Conservation (phyloP, 2,329 filamentous ascomycete species). For the Leptosphaerulina australis region DNA sequence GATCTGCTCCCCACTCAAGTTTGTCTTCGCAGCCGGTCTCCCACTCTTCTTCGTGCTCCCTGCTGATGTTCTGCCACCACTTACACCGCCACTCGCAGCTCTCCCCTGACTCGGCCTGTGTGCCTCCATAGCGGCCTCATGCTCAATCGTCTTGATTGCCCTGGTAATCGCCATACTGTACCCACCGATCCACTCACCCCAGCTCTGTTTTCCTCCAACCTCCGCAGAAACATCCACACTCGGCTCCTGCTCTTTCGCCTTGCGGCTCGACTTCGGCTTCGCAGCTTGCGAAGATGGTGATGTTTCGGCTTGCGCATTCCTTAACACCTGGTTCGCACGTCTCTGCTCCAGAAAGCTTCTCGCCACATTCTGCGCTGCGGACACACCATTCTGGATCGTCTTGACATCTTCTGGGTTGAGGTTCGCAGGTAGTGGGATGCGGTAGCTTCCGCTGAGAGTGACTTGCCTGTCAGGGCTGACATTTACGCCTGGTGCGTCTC, state of each 20-base stretch:
- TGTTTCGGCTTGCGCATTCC: slow-evolving; percentile 11
- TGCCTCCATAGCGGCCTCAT: slow-evolving; percentile 43
- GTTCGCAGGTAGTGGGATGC: slow-evolving; percentile 44
- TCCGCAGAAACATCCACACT: slow-evolving; percentile 19
- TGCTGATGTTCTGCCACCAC: too few species aligned
- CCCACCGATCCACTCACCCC: slow-evolving; percentile 49
- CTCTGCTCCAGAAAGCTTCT: slow-evolving; percentile 41
- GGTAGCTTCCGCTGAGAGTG: slow-evolving; percentile 44
- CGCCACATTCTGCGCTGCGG: slow-evolving; percentile 44
- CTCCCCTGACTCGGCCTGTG: slow-evolving; percentile 13
- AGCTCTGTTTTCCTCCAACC: slow-evolving; percentile 37
- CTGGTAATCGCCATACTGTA: slow-evolving; percentile 46
- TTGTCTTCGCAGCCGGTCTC: slow-evolving; percentile 28
- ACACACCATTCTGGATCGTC: slow-evolving; percentile 44
- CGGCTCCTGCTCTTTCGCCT: slow-evolving; percentile 8
- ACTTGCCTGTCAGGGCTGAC: slow-evolving; percentile 34
- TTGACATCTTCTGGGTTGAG: slow-evolving; percentile 43
- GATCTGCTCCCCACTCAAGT: slow-evolving; percentile 35
- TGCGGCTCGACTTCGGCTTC: not conserved
- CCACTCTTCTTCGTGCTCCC: slow-evolving; percentile 24
- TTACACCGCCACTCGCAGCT: not conserved
- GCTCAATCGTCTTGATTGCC: slow-evolving; percentile 46
- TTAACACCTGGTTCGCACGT: slow-evolving; percentile 18
- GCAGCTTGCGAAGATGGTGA: not conserved
- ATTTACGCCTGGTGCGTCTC: slow-evolving; percentile 9